Evolutionary conservation across 2,329 filamentous ascomycete species (phyloP).

Genomic region (Byssochlamys sp.): DNA sequence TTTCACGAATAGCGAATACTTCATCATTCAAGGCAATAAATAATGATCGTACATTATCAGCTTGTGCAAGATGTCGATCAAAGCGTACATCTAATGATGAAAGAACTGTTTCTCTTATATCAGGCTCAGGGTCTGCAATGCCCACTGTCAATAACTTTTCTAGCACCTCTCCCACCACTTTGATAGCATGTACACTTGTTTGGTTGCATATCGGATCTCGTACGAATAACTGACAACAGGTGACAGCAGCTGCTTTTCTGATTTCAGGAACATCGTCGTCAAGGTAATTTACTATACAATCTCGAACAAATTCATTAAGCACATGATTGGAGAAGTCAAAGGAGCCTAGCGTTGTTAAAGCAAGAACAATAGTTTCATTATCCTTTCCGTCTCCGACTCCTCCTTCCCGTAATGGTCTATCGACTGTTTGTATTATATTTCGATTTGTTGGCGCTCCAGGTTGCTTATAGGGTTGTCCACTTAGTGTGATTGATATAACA

Average conservation of each 20-base stretch:
- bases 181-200: constrained; percentile 90
- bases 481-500: too few relatives aligned
- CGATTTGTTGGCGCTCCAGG: too few relatives aligned
- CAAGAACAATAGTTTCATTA: too few relatives aligned
- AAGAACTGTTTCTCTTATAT: constrained; percentile 80
- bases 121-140: constrained; percentile 79
- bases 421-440: constrained; percentile 86
- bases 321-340: constrained; percentile 89
- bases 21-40: constrained; percentile 96
- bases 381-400: constrained; percentile 76
- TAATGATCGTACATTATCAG: constrained; percentile 89
- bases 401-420: constrained; percentile 72
- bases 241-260: constrained; percentile 84
- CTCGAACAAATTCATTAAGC: constrained; percentile 92
- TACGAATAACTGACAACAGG: constrained; percentile 94
- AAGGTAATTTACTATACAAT: constrained; percentile 95
- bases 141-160: constrained; percentile 91
- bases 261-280: constrained; percentile 92
- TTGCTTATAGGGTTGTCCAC: too few relatives aligned
- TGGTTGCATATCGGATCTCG: constrained; percentile 96
- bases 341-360: constrained; percentile 88
- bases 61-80: constrained; percentile 89
- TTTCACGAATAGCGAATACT: constrained; percentile 81
- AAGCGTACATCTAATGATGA: constrained; percentile 85
- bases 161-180: constrained; percentile 94